phyloP scores from a whole-genome alignment of 2,329 filamentous ascomycete species.

The Aureobasidium uvarum region DNA sequence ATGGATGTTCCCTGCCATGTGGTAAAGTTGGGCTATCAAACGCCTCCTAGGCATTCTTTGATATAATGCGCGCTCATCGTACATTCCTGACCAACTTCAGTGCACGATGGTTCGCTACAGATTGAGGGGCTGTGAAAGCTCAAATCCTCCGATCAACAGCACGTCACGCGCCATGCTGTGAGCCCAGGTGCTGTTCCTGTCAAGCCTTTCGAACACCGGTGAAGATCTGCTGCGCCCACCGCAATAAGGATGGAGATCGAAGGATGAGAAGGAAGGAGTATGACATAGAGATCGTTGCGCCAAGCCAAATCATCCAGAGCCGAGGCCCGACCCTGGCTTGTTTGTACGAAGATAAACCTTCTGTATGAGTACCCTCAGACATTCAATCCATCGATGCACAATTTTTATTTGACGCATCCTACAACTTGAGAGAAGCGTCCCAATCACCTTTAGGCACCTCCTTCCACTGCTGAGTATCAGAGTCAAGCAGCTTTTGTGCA shows the following conservation, averaged over 20 bases:
- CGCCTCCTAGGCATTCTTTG: background rate
- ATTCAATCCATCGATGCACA: background rate
- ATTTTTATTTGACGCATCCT: background rate
- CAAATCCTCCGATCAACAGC: background rate
- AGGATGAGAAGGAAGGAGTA: background rate
- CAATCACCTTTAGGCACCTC: background rate
- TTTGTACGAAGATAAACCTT: background rate
- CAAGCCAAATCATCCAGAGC: background rate
- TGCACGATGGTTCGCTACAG: background rate
- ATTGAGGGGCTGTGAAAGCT: background rate
- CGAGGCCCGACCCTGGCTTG: background rate
- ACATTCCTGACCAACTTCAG: background rate
- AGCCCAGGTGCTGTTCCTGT: background rate
- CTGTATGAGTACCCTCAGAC: too few species aligned
- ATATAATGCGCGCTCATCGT: background rate
- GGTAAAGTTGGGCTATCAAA: background rate
- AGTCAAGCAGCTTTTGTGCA: background rate
- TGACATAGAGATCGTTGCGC: background rate
- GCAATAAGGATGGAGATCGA: background rate
- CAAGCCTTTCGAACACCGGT: background rate
- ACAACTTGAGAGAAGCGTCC: background rate
- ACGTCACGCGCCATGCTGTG: background rate
- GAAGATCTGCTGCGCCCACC: background rate
- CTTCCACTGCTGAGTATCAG: conserved; percentile 4
- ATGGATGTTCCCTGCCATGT: background rate